These are phyloP conservation scores for Boletus reticulatus DNA, from an alignment of 768 basidiomycete species.

Conservation along the genomic window DNA sequence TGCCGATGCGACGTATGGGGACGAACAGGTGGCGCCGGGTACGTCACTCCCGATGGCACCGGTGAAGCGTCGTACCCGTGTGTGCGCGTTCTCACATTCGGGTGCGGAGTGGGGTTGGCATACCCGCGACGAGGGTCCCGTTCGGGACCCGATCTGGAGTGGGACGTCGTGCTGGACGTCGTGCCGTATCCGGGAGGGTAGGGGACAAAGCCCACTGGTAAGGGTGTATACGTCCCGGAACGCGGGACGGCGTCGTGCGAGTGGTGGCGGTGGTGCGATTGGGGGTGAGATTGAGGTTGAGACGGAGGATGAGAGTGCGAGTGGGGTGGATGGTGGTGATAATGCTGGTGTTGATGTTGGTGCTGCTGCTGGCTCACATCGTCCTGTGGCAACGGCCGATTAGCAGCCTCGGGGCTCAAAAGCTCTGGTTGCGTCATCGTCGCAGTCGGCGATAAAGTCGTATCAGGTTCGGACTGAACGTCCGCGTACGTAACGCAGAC, in stretches of 20 bases:
- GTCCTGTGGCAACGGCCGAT: constrained; percentile 24
- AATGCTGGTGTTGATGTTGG: neutral
- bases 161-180: neutral
- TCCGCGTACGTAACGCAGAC: neutral
- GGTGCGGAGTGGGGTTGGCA: neutral
- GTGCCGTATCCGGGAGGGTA: constrained; percentile 1
- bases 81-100: constrained; percentile 2
- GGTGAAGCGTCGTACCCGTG: constrained; percentile 29
- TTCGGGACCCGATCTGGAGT: neutral
- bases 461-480: constrained; percentile 40
- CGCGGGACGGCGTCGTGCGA: constrained; percentile 1
- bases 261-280: neutral
- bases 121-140: no score
- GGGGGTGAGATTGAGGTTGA: neutral
- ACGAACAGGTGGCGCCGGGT: constrained; percentile 27
- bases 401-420: constrained; percentile 43
- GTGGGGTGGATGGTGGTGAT: neutral
- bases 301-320: neutral
- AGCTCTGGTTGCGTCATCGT: constrained; percentile 37
- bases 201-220: constrained; percentile 21
- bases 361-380: constrained; percentile 3
- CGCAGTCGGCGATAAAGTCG: constrained; percentile 30
- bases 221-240: constrained; percentile 8
- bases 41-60: constrained; percentile 25
- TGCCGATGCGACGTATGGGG: constrained; percentile 23